Evolutionary conservation across 2,329 filamentous ascomycete genomes (phyloP).

Genomic region (Aureobasidium lini): DNA sequence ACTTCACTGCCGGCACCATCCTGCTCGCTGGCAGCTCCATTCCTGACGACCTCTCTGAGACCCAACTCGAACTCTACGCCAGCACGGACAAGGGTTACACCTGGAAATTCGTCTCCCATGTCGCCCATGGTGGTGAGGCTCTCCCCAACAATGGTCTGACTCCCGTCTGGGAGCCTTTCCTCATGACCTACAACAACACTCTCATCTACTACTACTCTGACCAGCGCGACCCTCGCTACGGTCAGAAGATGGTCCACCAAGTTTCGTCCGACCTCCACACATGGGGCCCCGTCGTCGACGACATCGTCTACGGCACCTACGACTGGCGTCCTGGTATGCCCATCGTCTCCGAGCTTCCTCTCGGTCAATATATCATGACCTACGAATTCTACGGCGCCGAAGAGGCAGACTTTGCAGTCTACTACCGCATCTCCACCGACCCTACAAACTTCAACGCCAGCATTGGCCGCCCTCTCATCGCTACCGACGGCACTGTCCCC

Average conservation of each 20-base stretch:
- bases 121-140: constrained; percentile 57
- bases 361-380: constrained; percentile 54
- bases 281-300: constrained; percentile 54
- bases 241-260: constrained; percentile 64
- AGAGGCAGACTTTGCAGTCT: constrained; percentile 41
- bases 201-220: constrained; percentile 65
- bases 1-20: constrained; percentile 55
- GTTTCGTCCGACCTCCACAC: constrained; percentile 49
- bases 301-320: constrained; percentile 57
- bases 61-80: constrained; percentile 63
- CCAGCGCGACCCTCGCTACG: constrained; percentile 56
- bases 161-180: constrained; percentile 67
- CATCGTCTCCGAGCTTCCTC: constrained; percentile 48
- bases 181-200: constrained; percentile 51
- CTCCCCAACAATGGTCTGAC: constrained; percentile 56
- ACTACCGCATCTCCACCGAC: constrained; percentile 43
- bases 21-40: constrained; percentile 56
- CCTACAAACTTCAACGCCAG: constrained; percentile 41
- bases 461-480: constrained; percentile 34
- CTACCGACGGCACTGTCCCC: constrained; percentile 39
- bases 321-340: constrained; percentile 63
- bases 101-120: constrained; percentile 61
- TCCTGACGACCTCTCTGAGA: constrained; percentile 51
- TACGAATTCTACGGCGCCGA: constrained; percentile 54
- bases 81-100: constrained; percentile 52